These are phyloP conservation scores for Beauveria pseudobassiana DNA, from an alignment of 2,329 filamentous ascomycete genomes.

Conservation along the genomic window DNA sequence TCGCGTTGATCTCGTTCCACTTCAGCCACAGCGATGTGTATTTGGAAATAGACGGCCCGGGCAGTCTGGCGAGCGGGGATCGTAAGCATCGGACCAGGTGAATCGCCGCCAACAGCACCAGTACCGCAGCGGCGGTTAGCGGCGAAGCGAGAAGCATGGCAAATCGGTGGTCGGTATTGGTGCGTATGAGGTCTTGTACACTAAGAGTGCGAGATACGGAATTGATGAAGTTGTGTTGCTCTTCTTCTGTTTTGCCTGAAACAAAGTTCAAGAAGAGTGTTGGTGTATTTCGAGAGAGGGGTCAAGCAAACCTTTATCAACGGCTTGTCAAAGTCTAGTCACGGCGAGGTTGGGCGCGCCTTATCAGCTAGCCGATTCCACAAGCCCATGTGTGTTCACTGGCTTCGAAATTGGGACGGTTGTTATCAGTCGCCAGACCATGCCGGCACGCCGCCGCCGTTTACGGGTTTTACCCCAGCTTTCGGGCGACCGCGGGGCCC, in stretches of 20 bases:
- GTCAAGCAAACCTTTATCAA: background rate
- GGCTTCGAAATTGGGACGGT: background rate
- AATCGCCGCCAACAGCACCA: slow-evolving; percentile 18
- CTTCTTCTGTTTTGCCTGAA: too few species aligned
- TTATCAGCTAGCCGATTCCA: slow-evolving; percentile 7
- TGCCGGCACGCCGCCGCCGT: background rate
- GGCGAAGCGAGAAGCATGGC: slow-evolving; percentile 21
- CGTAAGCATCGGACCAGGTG: slow-evolving; percentile 21
- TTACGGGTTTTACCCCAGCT: slow-evolving; percentile 2
- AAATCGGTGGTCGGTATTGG: background rate
- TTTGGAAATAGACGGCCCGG: slow-evolving; percentile 40
- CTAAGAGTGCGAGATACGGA: too few species aligned
- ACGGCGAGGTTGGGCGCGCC: slow-evolving; percentile 1
- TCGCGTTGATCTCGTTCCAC: slow-evolving; percentile 48
- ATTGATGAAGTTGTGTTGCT: too few species aligned
- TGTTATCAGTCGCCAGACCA: slow-evolving; percentile 1
- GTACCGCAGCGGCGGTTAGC: slow-evolving; percentile 17
- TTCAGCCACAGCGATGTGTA: slow-evolving; percentile 45
- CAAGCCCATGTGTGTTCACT: background rate
- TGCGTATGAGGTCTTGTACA: background rate
- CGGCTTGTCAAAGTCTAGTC: background rate
- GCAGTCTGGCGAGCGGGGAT: slow-evolving; percentile 33
- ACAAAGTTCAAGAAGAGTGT: background rate
- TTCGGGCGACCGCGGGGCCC: slow-evolving; percentile 8
- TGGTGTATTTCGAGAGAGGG: background rate